Percentiles rank a stretch among this genome's conserved stretches.
These are phyloP conservation scores for Kuraishia capsulata DNA, from an alignment of 805 yeast genomes.

Conservation along the genomic window DNA sequence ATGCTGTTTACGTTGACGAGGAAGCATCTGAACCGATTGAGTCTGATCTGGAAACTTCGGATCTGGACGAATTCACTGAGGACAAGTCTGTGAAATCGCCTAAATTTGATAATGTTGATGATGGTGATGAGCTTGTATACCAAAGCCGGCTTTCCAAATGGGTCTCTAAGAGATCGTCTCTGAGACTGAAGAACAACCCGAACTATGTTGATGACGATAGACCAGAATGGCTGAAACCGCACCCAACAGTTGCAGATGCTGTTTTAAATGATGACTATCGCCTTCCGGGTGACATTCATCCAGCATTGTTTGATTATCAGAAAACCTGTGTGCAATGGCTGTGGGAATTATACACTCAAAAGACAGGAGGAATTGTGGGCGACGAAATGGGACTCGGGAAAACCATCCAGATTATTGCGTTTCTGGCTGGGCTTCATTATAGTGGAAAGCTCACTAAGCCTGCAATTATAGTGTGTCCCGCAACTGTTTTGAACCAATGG, in stretches of 20 bases:
- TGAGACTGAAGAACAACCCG: slow-evolving; percentile 24
- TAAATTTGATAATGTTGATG: slow-evolving; percentile 46
- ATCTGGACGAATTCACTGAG: too few species aligned
- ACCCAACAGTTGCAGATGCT: slow-evolving; percentile 73
- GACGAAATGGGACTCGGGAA: slow-evolving; percentile 99
- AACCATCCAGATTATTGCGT: slow-evolving; percentile 87
- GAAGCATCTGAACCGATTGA: slow-evolving; percentile 4
- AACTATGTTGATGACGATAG: slow-evolving; percentile 15
- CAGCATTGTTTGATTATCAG: slow-evolving; percentile 84
- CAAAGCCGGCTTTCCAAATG: slow-evolving; percentile 53
- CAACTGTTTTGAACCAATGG: slow-evolving; percentile 95
- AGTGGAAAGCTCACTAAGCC: slow-evolving; percentile 71
- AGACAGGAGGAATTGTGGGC: slow-evolving; percentile 91
- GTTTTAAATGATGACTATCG: slow-evolving; percentile 57
- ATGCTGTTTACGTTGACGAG: slow-evolving; percentile 5
- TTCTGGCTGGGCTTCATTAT: slow-evolving; percentile 84
- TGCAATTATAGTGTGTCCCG: slow-evolving; percentile 85
- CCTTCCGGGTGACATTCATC: slow-evolving; percentile 87
- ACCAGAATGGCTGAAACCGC: slow-evolving; percentile 67
- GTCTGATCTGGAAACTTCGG: slow-evolving; percentile 4
- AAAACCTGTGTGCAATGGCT: slow-evolving; percentile 97
- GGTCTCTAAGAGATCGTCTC: slow-evolving; percentile 40
- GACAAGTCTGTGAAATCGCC: background rate
- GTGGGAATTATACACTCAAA: slow-evolving; percentile 85
- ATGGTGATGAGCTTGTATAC: slow-evolving; percentile 68